Conservation (phyloP, 257 asterid species). For the Ocimum tenuiflorum region DNA sequence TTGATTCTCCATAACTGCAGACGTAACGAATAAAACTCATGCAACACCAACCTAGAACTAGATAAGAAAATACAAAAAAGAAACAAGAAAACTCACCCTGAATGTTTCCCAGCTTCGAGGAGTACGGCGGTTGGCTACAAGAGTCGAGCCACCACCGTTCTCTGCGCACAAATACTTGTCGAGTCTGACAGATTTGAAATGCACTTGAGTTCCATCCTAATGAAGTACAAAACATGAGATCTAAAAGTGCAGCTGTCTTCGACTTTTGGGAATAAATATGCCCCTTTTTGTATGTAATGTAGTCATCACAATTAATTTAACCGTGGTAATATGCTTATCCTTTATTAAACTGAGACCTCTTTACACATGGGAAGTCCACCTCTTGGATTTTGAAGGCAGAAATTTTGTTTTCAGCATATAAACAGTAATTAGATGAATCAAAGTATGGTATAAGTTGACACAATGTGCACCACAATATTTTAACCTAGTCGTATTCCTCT, state of each 20-base stretch:
- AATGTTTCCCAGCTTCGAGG: constrained; percentile 50
- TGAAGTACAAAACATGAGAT: background rate
- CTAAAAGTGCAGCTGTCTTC: no score
- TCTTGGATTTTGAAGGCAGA: no score
- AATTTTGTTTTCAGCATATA: background rate
- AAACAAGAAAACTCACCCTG: constrained; percentile 23
- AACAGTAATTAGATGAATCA: background rate
- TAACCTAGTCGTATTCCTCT: no score
- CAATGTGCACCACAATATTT: no score
- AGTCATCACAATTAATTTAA: no score
- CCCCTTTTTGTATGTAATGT: no score
- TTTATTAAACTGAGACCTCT: no score
- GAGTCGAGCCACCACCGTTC: constrained; percentile 42
- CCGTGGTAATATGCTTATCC: no score
- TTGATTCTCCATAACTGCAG: constrained; percentile 48
- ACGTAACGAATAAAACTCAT: background rate
- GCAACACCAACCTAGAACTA: background rate
- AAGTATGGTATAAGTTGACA: no score
- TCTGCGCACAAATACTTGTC: constrained; percentile 44
- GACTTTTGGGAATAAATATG: no score
- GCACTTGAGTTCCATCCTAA: constrained; percentile 58
- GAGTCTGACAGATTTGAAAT: constrained; percentile 41
- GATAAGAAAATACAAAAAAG: background rate
- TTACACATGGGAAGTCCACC: no score
- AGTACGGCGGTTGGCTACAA: constrained; percentile 41